These are phyloP conservation scores for Abelmoschus esculentus DNA, from an alignment of 345 rosid genomes.

Conservation along the genomic window DNA sequence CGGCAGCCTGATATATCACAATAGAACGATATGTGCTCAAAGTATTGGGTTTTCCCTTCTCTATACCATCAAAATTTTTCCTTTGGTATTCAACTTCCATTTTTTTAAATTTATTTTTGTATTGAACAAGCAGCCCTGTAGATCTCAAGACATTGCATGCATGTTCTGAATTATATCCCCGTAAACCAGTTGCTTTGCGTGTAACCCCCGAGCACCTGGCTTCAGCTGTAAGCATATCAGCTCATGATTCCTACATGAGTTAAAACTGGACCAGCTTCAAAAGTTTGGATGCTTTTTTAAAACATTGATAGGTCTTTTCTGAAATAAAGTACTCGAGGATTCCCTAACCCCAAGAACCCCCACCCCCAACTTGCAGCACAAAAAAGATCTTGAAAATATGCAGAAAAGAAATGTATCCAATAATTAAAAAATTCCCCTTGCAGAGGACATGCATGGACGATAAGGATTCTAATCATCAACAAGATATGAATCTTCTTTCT, in stretches of 20 bases:
- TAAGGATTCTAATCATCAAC: conserved; percentile 31
- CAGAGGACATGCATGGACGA: conserved; percentile 29
- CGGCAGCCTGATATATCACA: conserved; percentile 4
- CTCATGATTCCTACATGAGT: not conserved
- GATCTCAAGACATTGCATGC: not conserved
- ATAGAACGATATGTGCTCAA: not conserved
- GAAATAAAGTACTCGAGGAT: conserved; percentile 17
- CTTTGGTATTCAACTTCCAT: no score
- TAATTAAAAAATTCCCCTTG: conserved; percentile 9
- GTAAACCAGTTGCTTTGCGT: not conserved
- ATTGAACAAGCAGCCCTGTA: not conserved
- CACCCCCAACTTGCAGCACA: conserved; percentile 23
- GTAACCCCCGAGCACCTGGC: not conserved
- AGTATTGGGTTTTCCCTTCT: not conserved
- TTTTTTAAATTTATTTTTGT: not conserved
- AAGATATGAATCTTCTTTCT: conserved; percentile 13
- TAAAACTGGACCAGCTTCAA: not conserved
- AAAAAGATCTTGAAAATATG: conserved; percentile 17
- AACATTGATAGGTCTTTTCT: conserved; percentile 6
- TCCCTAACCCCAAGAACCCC: conserved; percentile 1
- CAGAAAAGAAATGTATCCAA: conserved; percentile 17
- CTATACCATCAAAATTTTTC: no score
- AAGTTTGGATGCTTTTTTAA: not conserved
- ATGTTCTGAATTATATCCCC: not conserved
- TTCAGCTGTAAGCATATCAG: not conserved